Conservation (phyloP, 352 stramenopile genomes). For the Achlya hypogyna region DNA sequence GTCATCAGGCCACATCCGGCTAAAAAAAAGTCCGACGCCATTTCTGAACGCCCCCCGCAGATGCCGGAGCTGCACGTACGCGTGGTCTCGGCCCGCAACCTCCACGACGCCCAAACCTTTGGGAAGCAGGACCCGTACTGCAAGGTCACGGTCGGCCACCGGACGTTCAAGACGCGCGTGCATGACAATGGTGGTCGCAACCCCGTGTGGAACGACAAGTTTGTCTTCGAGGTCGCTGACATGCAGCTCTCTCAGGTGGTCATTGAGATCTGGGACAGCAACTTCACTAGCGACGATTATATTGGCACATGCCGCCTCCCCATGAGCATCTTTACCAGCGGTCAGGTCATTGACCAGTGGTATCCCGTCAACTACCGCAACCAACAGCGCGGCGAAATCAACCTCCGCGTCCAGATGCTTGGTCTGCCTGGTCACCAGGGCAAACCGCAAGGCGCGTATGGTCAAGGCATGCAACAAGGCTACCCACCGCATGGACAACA, state of each 20-base stretch:
- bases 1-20: not conserved
- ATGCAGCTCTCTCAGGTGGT: conserved; percentile 62
- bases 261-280: conserved; percentile 79
- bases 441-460: not conserved
- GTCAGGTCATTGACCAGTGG: conserved; percentile 67
- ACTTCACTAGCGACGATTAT: conserved; percentile 58
- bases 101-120: conserved; percentile 78
- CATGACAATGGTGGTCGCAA: conserved; percentile 75
- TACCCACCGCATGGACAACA: conserved; percentile 15
- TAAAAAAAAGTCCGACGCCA: not conserved
- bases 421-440: conserved; percentile 13
- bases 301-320: conserved; percentile 67
- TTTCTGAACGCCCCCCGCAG: not conserved
- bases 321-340: conserved; percentile 61
- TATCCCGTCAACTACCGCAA: conserved; percentile 64
- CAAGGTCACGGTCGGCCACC: conserved; percentile 50
- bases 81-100: conserved; percentile 64
- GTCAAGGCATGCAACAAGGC: not conserved
- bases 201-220: conserved; percentile 76
- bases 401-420: conserved; percentile 65
- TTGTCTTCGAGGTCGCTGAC: conserved; percentile 66
- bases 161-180: conserved; percentile 63
- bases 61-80: conserved; percentile 72
- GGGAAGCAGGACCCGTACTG: conserved; percentile 79
- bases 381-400: conserved; percentile 61